Percentiles rank a stretch among this genome's conserved stretches.
Conservation (phyloP, 164 flowering plant species). For the Vitis amurensis region DNA sequence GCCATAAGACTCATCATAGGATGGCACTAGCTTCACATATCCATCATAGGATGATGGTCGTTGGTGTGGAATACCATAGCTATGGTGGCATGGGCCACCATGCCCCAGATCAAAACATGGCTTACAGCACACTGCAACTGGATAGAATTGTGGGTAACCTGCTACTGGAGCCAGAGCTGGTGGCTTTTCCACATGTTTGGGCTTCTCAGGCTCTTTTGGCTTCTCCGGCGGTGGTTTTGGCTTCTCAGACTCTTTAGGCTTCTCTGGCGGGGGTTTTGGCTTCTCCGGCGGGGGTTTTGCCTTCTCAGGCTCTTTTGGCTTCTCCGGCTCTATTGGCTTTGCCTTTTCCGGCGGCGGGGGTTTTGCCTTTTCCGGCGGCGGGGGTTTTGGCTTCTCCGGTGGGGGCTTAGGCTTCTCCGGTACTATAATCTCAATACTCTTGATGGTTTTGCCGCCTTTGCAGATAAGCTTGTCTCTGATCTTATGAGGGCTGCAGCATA, state of each 20-base stretch:
- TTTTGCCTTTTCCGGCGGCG: constrained; percentile 8
- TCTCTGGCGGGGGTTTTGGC: background rate
- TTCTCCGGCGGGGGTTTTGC: constrained; percentile 6
- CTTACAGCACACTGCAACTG: background rate
- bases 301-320: constrained; percentile 13
- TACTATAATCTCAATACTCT: constrained; percentile 47
- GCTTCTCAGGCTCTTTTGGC: background rate
- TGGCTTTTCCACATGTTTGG: no score
- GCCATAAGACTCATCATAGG: background rate
- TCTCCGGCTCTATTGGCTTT: constrained; percentile 7
- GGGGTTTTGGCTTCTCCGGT: constrained; percentile 6
- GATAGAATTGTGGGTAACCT: background rate
- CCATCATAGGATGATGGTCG: no score
- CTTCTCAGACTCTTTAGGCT: no score
- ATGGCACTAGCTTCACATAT: constrained; percentile 5
- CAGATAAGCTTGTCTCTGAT: constrained; percentile 47
- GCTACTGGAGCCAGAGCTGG: background rate
- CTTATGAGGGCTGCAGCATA: constrained; percentile 53
- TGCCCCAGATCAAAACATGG: no score
- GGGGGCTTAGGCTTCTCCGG: constrained; percentile 18
- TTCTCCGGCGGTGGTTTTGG: background rate
- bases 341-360: constrained; percentile 6
- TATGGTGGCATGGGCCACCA: no score
- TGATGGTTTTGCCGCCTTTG: constrained; percentile 48
- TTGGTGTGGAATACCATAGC: no score